A percentile compares a stretch with the other conserved stretches of the same genome.
Evolutionary conservation across 495 filamentous ascomycete species (phyloP).

Genomic region (Amniculicola lignicola): DNA sequence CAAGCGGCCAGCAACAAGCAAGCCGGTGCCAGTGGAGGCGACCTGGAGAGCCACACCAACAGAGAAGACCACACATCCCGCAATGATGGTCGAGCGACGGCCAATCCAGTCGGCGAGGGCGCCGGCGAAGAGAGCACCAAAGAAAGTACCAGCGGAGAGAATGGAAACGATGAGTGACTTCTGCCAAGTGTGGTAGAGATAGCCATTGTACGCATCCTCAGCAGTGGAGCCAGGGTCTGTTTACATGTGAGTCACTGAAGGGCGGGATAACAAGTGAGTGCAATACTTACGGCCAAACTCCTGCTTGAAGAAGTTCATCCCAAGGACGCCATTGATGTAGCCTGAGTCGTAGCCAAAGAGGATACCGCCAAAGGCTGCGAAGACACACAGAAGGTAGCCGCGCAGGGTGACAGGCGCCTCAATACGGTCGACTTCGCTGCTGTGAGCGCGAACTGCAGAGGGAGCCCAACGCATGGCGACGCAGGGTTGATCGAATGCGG

Average conservation of each 20-base stretch:
- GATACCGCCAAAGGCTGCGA: slow-evolving; percentile 45
- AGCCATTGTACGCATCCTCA: slow-evolving; percentile 19
- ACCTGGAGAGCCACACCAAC: slow-evolving; percentile 42
- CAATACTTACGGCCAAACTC: slow-evolving; percentile 22
- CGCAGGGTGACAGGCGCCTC: slow-evolving; percentile 44
- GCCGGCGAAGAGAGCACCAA: slow-evolving; percentile 44
- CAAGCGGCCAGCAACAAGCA: slow-evolving; percentile 74
- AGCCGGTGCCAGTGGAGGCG: slow-evolving; percentile 53
- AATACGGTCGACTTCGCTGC: slow-evolving; percentile 33
- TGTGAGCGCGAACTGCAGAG: slow-evolving; percentile 13
- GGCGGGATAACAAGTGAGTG: not conserved
- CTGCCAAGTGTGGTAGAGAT: slow-evolving; percentile 24
- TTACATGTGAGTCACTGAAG: not conserved
- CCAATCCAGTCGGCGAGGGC: slow-evolving; percentile 42
- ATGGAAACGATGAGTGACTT: slow-evolving; percentile 56
- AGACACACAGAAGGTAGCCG: slow-evolving; percentile 44
- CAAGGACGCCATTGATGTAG: slow-evolving; percentile 43
- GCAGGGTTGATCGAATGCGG: too few relatives aligned
- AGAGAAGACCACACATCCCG: slow-evolving; percentile 42
- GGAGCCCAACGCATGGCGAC: slow-evolving; percentile 25
- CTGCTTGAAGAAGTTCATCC: slow-evolving; percentile 34
- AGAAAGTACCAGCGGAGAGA: slow-evolving; percentile 42
- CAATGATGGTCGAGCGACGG: slow-evolving; percentile 41
- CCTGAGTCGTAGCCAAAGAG: slow-evolving; percentile 46
- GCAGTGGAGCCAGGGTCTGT: slow-evolving; percentile 4